Evolutionary conservation across 176 grass and related monocot species (phyloP), one percentile per base, ranked within the genome.

Genomic region (Carex cristatella): DNA sequence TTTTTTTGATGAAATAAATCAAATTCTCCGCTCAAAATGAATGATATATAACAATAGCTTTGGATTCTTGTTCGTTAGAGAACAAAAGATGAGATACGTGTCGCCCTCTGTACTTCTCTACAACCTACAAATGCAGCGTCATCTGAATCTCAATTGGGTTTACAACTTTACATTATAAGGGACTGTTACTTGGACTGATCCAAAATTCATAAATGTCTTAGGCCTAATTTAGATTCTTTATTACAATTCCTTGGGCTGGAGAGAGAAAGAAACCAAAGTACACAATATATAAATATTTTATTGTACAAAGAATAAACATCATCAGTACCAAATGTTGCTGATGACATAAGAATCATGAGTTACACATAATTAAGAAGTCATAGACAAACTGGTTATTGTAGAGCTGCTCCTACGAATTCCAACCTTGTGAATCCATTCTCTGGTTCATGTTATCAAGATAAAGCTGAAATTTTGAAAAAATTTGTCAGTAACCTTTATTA

Each of bases 401-500:
- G 11, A 28, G 28, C 83, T 73, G 71, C 64, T 87, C 82, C 64
- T 76, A 77, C 80, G 64, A 80, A 57, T 86, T 73, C 8, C 56
- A 54, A 9, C 80, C 83, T 37, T 70, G 7, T 14, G 83, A 86
- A 89, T 16, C 86, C 68, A 87, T n/a, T 5, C 83, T 86, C 83
- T 85, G 86, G 90, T 95, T 92, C 93, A 95, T 95, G 80, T 88
- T 85, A 59, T 92, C 93, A 48, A 95, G 82, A 57, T 94, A 94
- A 80, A 82, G 85, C 92, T 91, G 82, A 40, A 28, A 83, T 80
- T 4, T 64, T 85, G 23, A 60, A 44, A 16, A 85, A 61, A 2
- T 58, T 70, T 66, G 15, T 83, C 19, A 80, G 48, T 12, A 35
- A 0, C 40, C 61, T 65, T 54, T 68, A 83, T 30, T 19, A 66